Percentiles rank a stretch among this genome's conserved stretches.
phyloP scores from a whole-genome alignment of 1,139 yeast species.

The Lodderomyces pseudojiufengensis region DNA sequence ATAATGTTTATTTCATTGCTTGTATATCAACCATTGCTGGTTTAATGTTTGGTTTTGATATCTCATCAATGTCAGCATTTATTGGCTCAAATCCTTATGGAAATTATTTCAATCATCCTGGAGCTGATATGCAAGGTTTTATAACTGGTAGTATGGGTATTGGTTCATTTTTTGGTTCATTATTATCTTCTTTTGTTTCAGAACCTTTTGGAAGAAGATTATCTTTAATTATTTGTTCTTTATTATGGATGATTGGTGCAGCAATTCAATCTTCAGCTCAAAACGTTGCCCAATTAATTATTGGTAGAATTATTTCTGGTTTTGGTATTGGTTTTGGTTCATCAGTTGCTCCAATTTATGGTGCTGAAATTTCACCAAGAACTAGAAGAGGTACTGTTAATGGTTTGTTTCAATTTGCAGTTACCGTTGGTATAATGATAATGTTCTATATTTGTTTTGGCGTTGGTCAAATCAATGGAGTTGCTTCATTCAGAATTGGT shows the following conservation, averaged over 20 bases:
- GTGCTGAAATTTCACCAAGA: slow-evolving; percentile 69
- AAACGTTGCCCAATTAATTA: slow-evolving; percentile 44
- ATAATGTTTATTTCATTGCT: slow-evolving; percentile 43
- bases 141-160: slow-evolving; percentile 59
- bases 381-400: slow-evolving; percentile 64
- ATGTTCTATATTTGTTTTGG: slow-evolving; percentile 63
- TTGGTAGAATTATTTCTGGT: slow-evolving; percentile 66
- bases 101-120: slow-evolving; percentile 39
- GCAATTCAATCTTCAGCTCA: slow-evolving; percentile 46
- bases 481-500: slow-evolving; percentile 59
- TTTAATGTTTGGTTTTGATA: slow-evolving; percentile 64
- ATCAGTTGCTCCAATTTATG: slow-evolving; percentile 68
- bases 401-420: slow-evolving; percentile 63
- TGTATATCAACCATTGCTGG: slow-evolving; percentile 53
- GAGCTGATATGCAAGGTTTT: slow-evolving; percentile 48
- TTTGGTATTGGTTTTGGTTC: slow-evolving; percentile 70
- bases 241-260: slow-evolving; percentile 51
- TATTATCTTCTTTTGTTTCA: slow-evolving; percentile 45
- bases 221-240: slow-evolving; percentile 43
- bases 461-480: slow-evolving; percentile 46
- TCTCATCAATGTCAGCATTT: slow-evolving; percentile 64
- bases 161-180: slow-evolving; percentile 57
- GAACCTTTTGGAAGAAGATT: slow-evolving; percentile 60
- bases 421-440: slow-evolving; percentile 61
- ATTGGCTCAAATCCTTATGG: slow-evolving; percentile 33